These are phyloP conservation scores for Chlamydomonas schloesseri DNA, from an alignment of 139 green algal species.

Conservation along the genomic window DNA sequence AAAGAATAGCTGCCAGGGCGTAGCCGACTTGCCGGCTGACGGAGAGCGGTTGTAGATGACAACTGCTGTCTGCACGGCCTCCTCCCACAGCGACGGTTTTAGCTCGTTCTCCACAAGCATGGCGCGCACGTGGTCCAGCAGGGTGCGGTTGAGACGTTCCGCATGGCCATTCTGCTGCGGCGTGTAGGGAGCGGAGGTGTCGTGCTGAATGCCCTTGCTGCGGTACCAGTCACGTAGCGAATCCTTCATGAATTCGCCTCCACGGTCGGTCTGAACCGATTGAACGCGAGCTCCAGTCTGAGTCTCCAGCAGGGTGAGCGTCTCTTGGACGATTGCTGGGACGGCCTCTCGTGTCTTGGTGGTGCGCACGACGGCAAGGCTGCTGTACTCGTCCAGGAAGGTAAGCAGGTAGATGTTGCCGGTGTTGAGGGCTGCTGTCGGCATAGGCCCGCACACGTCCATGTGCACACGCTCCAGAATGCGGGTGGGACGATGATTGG, in stretches of 20 bases:
- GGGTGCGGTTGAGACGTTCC: slow-evolving; percentile 45
- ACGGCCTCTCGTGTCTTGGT: background rate
- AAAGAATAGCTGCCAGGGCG: too few species aligned
- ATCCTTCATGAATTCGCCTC: slow-evolving; percentile 7
- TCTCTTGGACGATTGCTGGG: background rate
- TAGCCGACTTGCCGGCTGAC: too few species aligned
- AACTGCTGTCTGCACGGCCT: too few species aligned
- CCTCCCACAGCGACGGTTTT: too few species aligned
- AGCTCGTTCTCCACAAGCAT: slow-evolving; percentile 10
- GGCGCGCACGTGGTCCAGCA: slow-evolving; percentile 12
- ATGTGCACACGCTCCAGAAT: slow-evolving; percentile 28
- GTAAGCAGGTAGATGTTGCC: slow-evolving; percentile 18
- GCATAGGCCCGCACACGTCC: slow-evolving; percentile 30
- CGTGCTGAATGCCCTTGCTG: slow-evolving; percentile 38
- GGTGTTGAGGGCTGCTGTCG: background rate
- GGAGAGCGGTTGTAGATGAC: too few species aligned
- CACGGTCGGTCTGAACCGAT: background rate
- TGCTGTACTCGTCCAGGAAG: slow-evolving; percentile 37
- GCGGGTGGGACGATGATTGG: background rate
- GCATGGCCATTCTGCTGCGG: slow-evolving; percentile 48
- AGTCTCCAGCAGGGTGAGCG: background rate
- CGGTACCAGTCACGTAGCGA: background rate
- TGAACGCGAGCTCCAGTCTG: background rate
- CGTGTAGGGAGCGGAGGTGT: slow-evolving; percentile 36
- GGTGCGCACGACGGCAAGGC: background rate